Conservation (phyloP, 495 filamentous ascomycete species). For the Durotheca rogersii region DNA sequence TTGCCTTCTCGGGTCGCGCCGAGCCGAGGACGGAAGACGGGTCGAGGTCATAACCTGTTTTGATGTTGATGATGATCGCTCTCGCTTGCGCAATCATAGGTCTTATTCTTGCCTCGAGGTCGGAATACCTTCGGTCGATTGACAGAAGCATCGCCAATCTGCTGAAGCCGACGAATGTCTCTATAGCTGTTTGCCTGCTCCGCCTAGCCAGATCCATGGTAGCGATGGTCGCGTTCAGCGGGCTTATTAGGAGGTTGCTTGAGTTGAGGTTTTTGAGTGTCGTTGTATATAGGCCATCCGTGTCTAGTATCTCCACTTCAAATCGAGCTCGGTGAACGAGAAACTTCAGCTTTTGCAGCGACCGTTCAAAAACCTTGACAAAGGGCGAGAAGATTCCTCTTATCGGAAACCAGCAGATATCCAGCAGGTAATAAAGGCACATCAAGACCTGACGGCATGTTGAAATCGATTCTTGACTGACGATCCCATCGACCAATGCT, state of each 20-base stretch:
- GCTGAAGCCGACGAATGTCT: conserved; percentile 2
- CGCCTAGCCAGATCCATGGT: conserved; percentile 10
- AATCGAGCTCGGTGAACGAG: conserved; percentile 1
- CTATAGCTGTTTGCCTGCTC: neutral
- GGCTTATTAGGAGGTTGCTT: neutral
- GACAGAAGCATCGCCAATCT: conserved; percentile 7
- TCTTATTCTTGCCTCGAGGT: conserved; percentile 10
- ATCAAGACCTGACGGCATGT: conserved; percentile 15
- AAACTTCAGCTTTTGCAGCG: conserved; percentile 1
- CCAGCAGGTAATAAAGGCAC: conserved; percentile 22
- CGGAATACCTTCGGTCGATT: conserved; percentile 10
- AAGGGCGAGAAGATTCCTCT: conserved; percentile 9
- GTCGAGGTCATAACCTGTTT: conserved; percentile 21
- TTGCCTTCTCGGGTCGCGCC: neutral
- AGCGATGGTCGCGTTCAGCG: conserved; percentile 8
- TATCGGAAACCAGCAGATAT: conserved; percentile 23
- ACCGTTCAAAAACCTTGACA: neutral
- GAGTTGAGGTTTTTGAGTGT: conserved; percentile 5
- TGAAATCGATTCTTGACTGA: conserved; percentile 10
- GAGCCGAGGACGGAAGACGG: conserved; percentile 6
- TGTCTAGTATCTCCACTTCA: conserved; percentile 17
- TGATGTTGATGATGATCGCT: conserved; percentile 12
- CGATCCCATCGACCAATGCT: conserved; percentile 1
- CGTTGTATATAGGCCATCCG: conserved; percentile 1
- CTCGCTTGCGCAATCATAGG: conserved; percentile 6